Base-by-base conservation (phyloP, 2,329 filamentous ascomycete genomes). In the Fusarium sp. region DNA sequence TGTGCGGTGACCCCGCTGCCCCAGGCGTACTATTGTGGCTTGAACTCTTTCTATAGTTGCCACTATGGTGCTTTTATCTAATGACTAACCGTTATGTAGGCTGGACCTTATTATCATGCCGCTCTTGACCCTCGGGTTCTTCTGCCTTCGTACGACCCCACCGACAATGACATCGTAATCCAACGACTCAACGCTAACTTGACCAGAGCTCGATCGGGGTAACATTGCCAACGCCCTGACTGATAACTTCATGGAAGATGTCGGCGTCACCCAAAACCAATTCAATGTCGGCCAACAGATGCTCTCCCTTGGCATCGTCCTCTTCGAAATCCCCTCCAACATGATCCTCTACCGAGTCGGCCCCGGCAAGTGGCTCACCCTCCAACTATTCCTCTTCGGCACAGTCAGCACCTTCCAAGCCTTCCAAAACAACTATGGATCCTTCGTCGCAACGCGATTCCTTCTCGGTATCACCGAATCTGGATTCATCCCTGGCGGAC, bases 351-450 rank as follows among this genome's bases (percentile, higher is more conserved):
- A 81, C 63, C 72, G 79, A 2, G 75, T 82, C 33, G 79, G 80
- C 4, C 87, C 88, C 3, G 84, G 84, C n/a, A 83, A 83, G 53
- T 89, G 88, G 87, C 80, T 89, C 2, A 86, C 87, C 0, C 80
- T 84, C 1, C 87, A 89, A 74, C 78, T 89, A 25, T 86, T 89
- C 71, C 81, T 87, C 44, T 89, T 85, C 64, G 87, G 88, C 9
- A 81, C 84, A 23, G 86, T 89, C 58, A 85, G 83, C 30, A 88
- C 86, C 1, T 88, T 89, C 73, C 88, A 90, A 74, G 84, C 86
- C 8, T 90, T 88, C 74, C 82, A 86, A 58, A 81, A 80, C 35
- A 84, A 80, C 42, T 86, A 87, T 47, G 82, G 80, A 4, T 82
- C 83, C 6, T 89, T 85, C 72, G 79, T 89, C 33, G 83, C 81